Evolutionary conservation across 2,329 filamentous ascomycete genomes (phyloP), one percentile per base, ranked within the genome.

Genomic region (Fusarium heterosporum): DNA sequence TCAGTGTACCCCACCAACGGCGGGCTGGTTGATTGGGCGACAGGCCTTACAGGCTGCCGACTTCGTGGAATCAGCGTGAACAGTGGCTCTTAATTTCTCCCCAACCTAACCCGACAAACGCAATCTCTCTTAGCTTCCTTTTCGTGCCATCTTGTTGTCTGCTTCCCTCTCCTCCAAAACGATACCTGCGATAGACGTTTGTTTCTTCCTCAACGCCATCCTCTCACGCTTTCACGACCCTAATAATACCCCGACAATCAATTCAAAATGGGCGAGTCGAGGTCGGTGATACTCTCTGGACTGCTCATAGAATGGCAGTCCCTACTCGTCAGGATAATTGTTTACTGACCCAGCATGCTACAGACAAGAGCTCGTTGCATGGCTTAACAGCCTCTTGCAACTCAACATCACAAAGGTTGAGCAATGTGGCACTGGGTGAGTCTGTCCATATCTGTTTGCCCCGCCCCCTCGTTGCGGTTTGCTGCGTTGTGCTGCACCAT

Each of bases 331-430:
- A 43, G 28, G 51, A 38, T 49, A 36, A 12, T 28, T 25, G 47
- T 34, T 34, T 55, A 29, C 74, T 75, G 46, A 74, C 66, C 26
- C n/a, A 28, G 30, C 13, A 19, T n/a, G 22, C 45, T n/a, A 55
- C 75, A 98, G 96, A 85, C 96, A 99, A 83, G 96, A 99, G 84
- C 89, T 99, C 73, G 86, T 99, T 73, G 87, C 90, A 82, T 99
- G 96, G 96, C 85, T 98, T 72, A 99, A 99, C 86, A 95, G 92
- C 86, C 91, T 99, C 66, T 89, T 99, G 50, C 93, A 97, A 84
- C 90, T 99, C 76, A 99, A 98, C 84, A 89, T 99, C 75, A 98
- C 92, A 75, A 98, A 97, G 83, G 93, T 99, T 78, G 96, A 99
- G 84, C 96, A 99, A 86, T 98, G 95, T 80, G 96, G 96, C 79